Base-by-base conservation (phyloP, 805 yeast genomes). In the Candida chilensis region DNA sequence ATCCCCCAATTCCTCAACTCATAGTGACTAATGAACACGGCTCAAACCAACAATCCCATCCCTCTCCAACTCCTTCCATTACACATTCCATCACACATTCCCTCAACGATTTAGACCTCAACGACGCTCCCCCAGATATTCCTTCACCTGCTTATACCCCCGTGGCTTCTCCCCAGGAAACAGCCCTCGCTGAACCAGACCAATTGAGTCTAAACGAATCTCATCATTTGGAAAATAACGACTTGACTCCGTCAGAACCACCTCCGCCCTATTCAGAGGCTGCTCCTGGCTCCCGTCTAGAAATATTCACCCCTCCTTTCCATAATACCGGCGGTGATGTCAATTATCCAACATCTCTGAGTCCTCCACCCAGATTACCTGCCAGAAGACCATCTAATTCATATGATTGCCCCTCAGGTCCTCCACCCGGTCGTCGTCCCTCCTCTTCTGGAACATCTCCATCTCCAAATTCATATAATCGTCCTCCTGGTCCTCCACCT, bases 181-280 rank as follows among this genome's bases (percentile, higher is more conserved):
- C 42, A 20, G 17, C 10, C n/a, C n/a, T n/a, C n/a, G n/a, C n/a
- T n/a, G 24, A 26, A 14, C n/a, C 25, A 28, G n/a, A 20, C 18
- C 19, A 13, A n/a, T 12, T 20, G 29, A 12, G 14, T n/a, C 34
- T 16, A 3, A 19, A 10, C 27, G 12, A 20, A 11, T 27, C 41
- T 41, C 28, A 40, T 40, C 5, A 52, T 56, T 0, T 37, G 42
- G 16, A 37, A 43, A 17, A 43, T 37, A 29, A 48, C 53, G 2
- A 47, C 50, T 20, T 45, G 47, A 24, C 49, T 47, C 1, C 32
- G 32, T 29, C 1, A 37, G 56, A 47, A 24, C 54, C 51, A 4
- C 65, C 65, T 3, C 67, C 67, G 2, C 50, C 48, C 5, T 60
- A 60, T 33, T 42, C 58, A 1, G 58, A 50, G 27, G 38, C 51